Conservation (phyloP, 1,139 yeast genomes). For the Sugiyamaella castrensis region DNA sequence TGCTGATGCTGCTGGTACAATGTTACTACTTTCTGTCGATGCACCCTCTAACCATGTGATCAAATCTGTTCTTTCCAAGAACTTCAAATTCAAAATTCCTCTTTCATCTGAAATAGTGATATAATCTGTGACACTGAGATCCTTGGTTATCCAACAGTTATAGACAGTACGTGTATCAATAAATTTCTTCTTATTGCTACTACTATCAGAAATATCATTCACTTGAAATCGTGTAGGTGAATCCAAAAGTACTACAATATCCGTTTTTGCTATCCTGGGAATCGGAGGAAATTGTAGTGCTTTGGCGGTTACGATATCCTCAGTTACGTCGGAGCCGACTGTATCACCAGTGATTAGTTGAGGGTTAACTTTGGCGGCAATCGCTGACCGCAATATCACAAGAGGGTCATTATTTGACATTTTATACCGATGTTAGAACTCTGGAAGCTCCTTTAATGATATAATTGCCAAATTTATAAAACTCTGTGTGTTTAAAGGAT, state of each 20-base stretch:
- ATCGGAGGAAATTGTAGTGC: constrained; percentile 24
- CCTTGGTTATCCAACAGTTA: constrained; percentile 78
- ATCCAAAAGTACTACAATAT: constrained; percentile 38
- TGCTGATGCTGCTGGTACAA: constrained; percentile 17
- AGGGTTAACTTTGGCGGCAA: constrained; percentile 24
- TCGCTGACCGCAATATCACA: constrained; percentile 30
- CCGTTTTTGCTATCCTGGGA: constrained; percentile 25
- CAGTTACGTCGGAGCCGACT: constrained; percentile 20
- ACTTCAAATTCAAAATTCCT: constrained; percentile 69
- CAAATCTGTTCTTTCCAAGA: constrained; percentile 82
- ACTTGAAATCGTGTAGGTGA: constrained; percentile 55
- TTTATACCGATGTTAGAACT: no score
- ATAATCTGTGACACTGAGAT: constrained; percentile 78
- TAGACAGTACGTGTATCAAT: constrained; percentile 60
- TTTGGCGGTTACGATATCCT: constrained; percentile 26
- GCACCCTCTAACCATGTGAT: constrained; percentile 77
- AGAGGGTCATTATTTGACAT: constrained; percentile 24
- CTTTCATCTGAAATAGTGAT: constrained; percentile 66
- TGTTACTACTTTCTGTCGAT: constrained; percentile 34
- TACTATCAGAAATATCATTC: constrained; percentile 39
- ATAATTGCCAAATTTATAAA: no score
- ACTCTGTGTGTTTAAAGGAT: no score
- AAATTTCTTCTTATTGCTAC: constrained; percentile 28
- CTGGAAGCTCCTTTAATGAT: no score
- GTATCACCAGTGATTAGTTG: constrained; percentile 19